Evolutionary conservation across 257 asterid genomes (phyloP).

Genomic region (Mitragyna speciosa): DNA sequence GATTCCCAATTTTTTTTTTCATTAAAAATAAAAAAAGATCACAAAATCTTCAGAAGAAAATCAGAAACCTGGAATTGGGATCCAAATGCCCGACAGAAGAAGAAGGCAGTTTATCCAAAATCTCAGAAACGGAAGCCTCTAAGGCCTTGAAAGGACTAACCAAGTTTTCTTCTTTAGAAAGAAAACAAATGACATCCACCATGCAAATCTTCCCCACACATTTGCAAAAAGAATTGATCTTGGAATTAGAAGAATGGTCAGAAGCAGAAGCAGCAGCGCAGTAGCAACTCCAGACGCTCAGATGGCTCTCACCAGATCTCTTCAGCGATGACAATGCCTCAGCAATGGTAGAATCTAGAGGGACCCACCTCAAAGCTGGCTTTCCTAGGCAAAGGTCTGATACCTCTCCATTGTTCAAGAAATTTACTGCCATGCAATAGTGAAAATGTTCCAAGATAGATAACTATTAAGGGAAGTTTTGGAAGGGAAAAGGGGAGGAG

Average conservation of each 20-base stretch:
- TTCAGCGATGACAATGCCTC: slow-evolving; percentile 56
- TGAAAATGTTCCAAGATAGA: neutral
- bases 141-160: slow-evolving; percentile 61
- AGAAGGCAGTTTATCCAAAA: slow-evolving; percentile 40
- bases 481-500: neutral
- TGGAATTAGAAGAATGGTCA: slow-evolving; percentile 12
- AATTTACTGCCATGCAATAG: slow-evolving; percentile 77
- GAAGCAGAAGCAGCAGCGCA: neutral
- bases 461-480: neutral
- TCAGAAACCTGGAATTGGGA: slow-evolving; percentile 57
- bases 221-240: slow-evolving; percentile 26
- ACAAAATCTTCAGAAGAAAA: neutral
- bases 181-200: slow-evolving; percentile 64
- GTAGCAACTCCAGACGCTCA: slow-evolving; percentile 68
- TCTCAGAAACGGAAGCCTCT: slow-evolving; percentile 44
- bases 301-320: slow-evolving; percentile 42
- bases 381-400: slow-evolving; percentile 85
- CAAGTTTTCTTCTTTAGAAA: slow-evolving; percentile 56
- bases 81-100: slow-evolving; percentile 60
- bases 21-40: neutral
- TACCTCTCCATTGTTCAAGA: slow-evolving; percentile 52
- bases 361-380: slow-evolving; percentile 61
- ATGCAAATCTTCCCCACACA: slow-evolving; percentile 67
- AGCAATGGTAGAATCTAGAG: slow-evolving; percentile 41
- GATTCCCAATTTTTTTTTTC: neutral